phyloP scores from a whole-genome alignment of 306 rosid species.

The Begonia fuchsioides region DNA sequence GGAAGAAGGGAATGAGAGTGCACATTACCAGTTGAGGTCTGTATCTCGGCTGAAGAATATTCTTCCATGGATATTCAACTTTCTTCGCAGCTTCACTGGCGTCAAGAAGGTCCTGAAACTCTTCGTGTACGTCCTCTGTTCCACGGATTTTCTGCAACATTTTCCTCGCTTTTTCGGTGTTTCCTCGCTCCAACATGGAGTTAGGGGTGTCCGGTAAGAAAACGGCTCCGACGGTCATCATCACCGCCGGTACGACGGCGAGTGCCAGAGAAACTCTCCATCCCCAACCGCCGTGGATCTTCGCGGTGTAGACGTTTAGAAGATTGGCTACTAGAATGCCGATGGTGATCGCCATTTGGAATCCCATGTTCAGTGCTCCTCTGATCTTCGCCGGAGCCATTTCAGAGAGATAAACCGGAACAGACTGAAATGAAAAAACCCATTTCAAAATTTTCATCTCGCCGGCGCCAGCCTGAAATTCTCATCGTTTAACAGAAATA shows the following conservation, averaged over 20 bases:
- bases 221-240: constrained; percentile 11
- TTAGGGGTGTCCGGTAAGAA: constrained; percentile 11
- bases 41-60: constrained; percentile 6
- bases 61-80: constrained; percentile 6
- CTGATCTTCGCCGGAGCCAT: constrained; percentile 33
- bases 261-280: constrained; percentile 12
- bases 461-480: no score
- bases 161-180: constrained; percentile 4
- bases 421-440: constrained; percentile 18
- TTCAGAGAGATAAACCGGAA: constrained; percentile 30
- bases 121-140: constrained; percentile 6
- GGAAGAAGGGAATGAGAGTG: constrained; percentile 6
- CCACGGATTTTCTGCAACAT: constrained; percentile 12
- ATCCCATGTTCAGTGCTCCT: constrained; percentile 43
- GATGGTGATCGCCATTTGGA: constrained; percentile 22
- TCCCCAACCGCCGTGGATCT: constrained; percentile 10
- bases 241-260: constrained; percentile 8
- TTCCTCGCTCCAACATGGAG: constrained; percentile 11
- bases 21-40: constrained; percentile 14
- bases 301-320: constrained; percentile 4
- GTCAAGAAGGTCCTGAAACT: constrained; percentile 3
- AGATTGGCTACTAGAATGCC: constrained; percentile 11
- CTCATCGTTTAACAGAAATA: background rate
- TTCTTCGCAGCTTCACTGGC: constrained; percentile 9
- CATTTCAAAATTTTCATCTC: no score